Conservation (phyloP, 768 basidiomycete genomes). For the Clitopilus passeckerianus region DNA sequence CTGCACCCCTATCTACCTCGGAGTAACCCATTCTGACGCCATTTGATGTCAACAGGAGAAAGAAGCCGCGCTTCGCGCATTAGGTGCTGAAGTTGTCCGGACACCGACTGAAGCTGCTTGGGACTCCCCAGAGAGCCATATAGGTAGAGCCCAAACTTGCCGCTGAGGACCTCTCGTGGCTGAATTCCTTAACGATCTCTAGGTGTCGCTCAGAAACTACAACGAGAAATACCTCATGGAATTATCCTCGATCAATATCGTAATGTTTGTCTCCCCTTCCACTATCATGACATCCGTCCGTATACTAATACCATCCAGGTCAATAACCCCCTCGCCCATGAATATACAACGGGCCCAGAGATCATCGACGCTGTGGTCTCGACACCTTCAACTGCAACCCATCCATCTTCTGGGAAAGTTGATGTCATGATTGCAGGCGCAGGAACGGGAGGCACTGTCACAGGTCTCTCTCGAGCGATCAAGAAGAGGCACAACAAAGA, state of each 20-base stretch:
- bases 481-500: slow-evolving; percentile 74
- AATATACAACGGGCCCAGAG: slow-evolving; percentile 86
- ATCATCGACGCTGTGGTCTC: slow-evolving; percentile 76
- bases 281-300: not conserved
- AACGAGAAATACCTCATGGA: slow-evolving; percentile 73
- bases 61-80: slow-evolving; percentile 83
- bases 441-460: slow-evolving; percentile 94
- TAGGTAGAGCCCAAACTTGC: slow-evolving; percentile 59
- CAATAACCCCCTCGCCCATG: slow-evolving; percentile 90
- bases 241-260: slow-evolving; percentile 93
- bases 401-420: slow-evolving; percentile 68
- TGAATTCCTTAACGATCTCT: slow-evolving; percentile 80
- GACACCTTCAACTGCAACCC: slow-evolving; percentile 52
- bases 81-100: slow-evolving; percentile 92
- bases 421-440: slow-evolving; percentile 82
- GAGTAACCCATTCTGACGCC: not conserved
- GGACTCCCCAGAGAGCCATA: slow-evolving; percentile 87
- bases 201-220: slow-evolving; percentile 82
- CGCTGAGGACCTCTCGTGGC: slow-evolving; percentile 51
- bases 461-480: slow-evolving; percentile 78
- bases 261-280: slow-evolving; percentile 43
- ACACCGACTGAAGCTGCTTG: slow-evolving; percentile 88
- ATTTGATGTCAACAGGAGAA: slow-evolving; percentile 58
- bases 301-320: slow-evolving; percentile 29
- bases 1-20: not conserved